These are phyloP conservation scores for Garcia nutans DNA, from an alignment of 345 rosid species.

Conservation along the genomic window DNA sequence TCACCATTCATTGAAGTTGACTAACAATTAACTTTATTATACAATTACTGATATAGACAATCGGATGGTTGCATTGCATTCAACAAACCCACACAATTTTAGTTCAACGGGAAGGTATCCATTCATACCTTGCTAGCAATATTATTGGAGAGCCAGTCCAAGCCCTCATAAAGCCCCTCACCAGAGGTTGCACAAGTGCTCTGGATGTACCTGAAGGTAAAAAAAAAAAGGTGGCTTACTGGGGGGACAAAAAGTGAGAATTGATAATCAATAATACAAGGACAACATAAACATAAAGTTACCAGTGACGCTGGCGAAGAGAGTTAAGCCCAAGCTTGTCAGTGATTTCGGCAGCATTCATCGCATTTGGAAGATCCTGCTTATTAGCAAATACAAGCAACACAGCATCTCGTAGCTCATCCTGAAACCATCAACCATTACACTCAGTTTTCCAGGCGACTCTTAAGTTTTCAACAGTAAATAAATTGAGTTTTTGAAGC, in stretches of 20 bases:
- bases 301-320: conserved; percentile 26
- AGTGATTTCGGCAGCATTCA: conserved; percentile 24
- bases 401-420: conserved; percentile 24
- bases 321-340: conserved; percentile 17
- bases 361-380: conserved; percentile 29
- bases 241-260: background rate
- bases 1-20: background rate
- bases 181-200: conserved; percentile 23
- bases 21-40: background rate
- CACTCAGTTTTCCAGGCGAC: background rate
- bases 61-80: background rate
- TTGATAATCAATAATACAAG: background rate
- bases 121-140: conserved; percentile 19
- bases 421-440: conserved; percentile 2
- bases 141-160: conserved; percentile 26
- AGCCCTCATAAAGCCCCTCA: conserved; percentile 21
- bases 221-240: too few species aligned
- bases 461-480: too few species aligned
- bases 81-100: background rate
- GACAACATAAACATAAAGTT: background rate
- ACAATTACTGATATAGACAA: too few species aligned
- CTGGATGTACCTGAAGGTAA: conserved; percentile 20
- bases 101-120: background rate
- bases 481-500: background rate
- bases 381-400: conserved; percentile 24